phyloP scores from a whole-genome alignment of 1,284 basidiomycete genomes.

The Microbotryum intermedium region DNA sequence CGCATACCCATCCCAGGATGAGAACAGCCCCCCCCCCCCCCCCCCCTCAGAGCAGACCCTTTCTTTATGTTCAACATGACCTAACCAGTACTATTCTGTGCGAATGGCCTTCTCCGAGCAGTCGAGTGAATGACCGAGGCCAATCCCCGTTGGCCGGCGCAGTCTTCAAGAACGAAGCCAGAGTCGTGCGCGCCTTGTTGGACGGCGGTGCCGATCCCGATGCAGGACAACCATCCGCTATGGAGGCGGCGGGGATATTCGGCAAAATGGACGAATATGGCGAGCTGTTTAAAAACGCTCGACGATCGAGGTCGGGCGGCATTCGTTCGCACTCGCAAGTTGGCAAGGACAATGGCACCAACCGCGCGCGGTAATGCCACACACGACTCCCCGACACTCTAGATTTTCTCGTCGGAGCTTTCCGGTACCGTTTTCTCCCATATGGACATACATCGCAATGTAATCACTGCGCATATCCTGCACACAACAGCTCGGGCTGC shows the following conservation, averaged over 20 bases:
- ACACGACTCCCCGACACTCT: too few relatives aligned
- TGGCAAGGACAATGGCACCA: too few relatives aligned
- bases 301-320: neutral
- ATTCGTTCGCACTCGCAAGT: too few relatives aligned
- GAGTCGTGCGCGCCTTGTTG: constrained; percentile 54
- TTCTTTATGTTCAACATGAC: neutral
- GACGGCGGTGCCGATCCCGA: constrained; percentile 59
- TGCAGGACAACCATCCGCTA: constrained; percentile 60
- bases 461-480: too few relatives aligned
- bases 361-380: too few relatives aligned
- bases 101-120: neutral
- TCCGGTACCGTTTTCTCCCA: too few relatives aligned
- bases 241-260: constrained; percentile 50
- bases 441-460: too few relatives aligned
- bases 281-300: constrained; percentile 1
- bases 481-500: too few relatives aligned
- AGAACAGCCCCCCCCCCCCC: neutral
- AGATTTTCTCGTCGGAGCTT: too few relatives aligned
- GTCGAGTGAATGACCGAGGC: constrained; percentile 58
- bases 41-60: neutral
- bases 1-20: neutral
- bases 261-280: constrained; percentile 6
- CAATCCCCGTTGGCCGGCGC: constrained; percentile 76
- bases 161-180: constrained; percentile 62
- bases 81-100: neutral